These are phyloP conservation scores for Alternaria angustiovoidea DNA, from an alignment of 2,329 filamentous ascomycete species.

Conservation along the genomic window DNA sequence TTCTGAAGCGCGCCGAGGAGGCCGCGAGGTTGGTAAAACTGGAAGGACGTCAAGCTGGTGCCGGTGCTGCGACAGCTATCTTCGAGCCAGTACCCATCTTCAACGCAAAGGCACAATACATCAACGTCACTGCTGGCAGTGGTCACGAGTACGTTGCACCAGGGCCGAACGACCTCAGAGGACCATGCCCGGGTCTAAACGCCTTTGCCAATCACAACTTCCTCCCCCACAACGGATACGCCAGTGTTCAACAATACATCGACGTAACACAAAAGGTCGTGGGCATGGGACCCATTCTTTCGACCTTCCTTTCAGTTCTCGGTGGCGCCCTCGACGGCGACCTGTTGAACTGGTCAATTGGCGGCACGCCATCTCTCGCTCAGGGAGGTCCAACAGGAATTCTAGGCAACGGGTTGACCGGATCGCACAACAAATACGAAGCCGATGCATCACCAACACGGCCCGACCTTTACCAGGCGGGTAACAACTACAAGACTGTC, in stretches of 20 bases:
- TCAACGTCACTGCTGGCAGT: slow-evolving; percentile 28
- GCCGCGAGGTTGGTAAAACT: slow-evolving; percentile 17
- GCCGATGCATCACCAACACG: slow-evolving; percentile 34
- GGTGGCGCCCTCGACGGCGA: slow-evolving; percentile 32
- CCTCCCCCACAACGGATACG: slow-evolving; percentile 33
- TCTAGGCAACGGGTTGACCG: slow-evolving; percentile 28
- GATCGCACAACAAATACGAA: slow-evolving; percentile 38
- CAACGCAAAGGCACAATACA: slow-evolving; percentile 25
- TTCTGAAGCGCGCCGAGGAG: slow-evolving; percentile 29
- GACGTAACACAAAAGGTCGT: slow-evolving; percentile 30
- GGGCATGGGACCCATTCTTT: slow-evolving; percentile 27
- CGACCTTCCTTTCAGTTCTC: slow-evolving; percentile 27
- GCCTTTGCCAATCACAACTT: slow-evolving; percentile 38
- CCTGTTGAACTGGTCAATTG: slow-evolving; percentile 30
- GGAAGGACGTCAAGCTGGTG: slow-evolving; percentile 25
- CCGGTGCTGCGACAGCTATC: slow-evolving; percentile 27
- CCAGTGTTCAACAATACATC: slow-evolving; percentile 31
- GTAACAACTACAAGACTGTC: slow-evolving; percentile 35
- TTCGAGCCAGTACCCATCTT: slow-evolving; percentile 35
- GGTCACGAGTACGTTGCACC: slow-evolving; percentile 37
- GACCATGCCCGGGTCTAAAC: slow-evolving; percentile 36
- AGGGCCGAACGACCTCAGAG: slow-evolving; percentile 32
- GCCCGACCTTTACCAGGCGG: slow-evolving; percentile 30
- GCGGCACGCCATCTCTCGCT: slow-evolving; percentile 30
- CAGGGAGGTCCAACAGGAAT: slow-evolving; percentile 29